These are phyloP conservation scores for Venturiaceae sp. DNA, from an alignment of 2,329 filamentous ascomycete species.

Conservation along the genomic window DNA sequence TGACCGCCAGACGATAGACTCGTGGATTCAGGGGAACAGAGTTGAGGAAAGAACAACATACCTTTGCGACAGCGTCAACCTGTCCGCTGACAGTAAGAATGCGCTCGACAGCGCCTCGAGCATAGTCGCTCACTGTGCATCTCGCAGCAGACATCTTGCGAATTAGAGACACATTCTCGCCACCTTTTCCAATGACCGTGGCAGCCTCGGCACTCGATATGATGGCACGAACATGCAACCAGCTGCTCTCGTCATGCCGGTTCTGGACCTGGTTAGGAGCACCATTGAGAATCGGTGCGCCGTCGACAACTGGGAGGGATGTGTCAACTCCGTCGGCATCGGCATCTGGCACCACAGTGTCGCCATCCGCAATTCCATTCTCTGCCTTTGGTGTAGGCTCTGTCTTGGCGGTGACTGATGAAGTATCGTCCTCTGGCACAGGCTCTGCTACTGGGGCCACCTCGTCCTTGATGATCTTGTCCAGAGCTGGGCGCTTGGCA, in stretches of 20 bases:
- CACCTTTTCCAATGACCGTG: conserved; percentile 96
- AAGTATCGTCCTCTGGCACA: conserved; percentile 19
- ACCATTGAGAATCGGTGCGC: conserved; percentile 4
- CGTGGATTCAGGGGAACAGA: neutral
- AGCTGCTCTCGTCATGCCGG: conserved; percentile 82
- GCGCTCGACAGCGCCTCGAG: conserved; percentile 91
- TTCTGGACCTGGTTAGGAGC: neutral
- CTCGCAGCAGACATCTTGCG: conserved; percentile 91
- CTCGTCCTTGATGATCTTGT: conserved; percentile 73
- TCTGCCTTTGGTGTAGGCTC: conserved; percentile 16
- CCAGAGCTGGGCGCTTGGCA: conserved; percentile 89
- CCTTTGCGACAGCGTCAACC: conserved; percentile 94
- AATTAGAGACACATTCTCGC: conserved; percentile 97
- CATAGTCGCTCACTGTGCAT: conserved; percentile 97
- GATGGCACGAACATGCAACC: conserved; percentile 94
- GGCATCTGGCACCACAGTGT: conserved; percentile 59
- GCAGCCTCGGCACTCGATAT: conserved; percentile 97
- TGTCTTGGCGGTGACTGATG: conserved; percentile 18
- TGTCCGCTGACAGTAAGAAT: conserved; percentile 95
- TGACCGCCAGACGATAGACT: neutral
- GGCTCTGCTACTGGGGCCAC: conserved; percentile 36
- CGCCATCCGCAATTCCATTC: conserved; percentile 50
- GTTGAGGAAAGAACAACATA: conserved; percentile 32
- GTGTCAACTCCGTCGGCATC: conserved; percentile 30
- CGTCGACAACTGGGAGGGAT: conserved; percentile 33